These are phyloP conservation scores for Gossypium turneri DNA, from an alignment of 345 rosid genomes.

Conservation along the genomic window DNA sequence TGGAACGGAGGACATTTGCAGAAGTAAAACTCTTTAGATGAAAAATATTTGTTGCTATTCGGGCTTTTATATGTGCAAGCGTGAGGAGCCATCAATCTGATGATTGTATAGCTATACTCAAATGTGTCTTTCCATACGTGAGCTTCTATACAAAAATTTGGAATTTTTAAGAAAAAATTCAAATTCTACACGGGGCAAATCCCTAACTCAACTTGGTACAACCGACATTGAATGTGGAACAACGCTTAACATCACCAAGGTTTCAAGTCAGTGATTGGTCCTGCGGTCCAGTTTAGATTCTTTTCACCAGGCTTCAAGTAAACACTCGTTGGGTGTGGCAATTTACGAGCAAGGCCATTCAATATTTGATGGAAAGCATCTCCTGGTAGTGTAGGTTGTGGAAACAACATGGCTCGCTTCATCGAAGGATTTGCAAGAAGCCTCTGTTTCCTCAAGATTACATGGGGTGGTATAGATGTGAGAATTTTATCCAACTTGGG, in stretches of 20 bases:
- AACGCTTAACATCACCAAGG: constrained; percentile 53
- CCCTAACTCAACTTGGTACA: not conserved
- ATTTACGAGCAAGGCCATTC: constrained; percentile 80
- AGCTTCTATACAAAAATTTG: constrained; percentile 13
- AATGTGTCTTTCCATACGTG: not conserved
- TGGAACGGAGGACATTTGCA: no score
- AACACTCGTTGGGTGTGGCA: constrained; percentile 53
- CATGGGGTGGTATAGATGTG: constrained; percentile 72
- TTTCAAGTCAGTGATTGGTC: constrained; percentile 75
- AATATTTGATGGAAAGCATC: constrained; percentile 95
- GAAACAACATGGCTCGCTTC: constrained; percentile 90
- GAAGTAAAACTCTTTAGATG: no score
- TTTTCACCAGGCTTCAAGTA: constrained; percentile 58
- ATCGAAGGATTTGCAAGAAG: constrained; percentile 91
- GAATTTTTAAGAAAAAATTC: not conserved
- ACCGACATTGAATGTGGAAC: constrained; percentile 19
- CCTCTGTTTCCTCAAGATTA: constrained; percentile 80
- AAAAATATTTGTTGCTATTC: no score
- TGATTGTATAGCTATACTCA: not conserved
- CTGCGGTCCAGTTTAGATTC: constrained; percentile 82
- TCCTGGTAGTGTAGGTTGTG: constrained; percentile 85
- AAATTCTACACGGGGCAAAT: not conserved
- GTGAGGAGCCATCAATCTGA: no score
- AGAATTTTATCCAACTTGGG: constrained; percentile 75
- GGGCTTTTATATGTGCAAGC: no score